These are phyloP conservation scores for Entoloma clypeatum DNA, from an alignment of 1,284 basidiomycete genomes.

Conservation along the genomic window DNA sequence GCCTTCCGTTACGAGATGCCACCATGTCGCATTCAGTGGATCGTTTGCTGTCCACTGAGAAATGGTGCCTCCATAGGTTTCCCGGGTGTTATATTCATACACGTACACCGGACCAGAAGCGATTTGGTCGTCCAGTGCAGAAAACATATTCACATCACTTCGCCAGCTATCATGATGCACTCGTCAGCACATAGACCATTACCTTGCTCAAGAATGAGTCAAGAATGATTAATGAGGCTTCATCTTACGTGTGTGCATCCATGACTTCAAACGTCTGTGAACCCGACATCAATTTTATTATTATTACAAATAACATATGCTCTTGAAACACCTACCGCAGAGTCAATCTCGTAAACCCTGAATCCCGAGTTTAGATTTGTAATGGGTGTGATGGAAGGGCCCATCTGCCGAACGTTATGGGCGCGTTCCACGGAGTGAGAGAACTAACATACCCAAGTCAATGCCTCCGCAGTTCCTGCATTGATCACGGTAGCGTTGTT, in stretches of 20 bases:
- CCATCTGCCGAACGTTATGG: conserved; percentile 40
- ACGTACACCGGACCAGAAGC: conserved; percentile 60
- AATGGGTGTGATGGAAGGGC: conserved; percentile 69
- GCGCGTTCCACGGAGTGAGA: conserved; percentile 5
- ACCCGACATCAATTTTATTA: conserved; percentile 4
- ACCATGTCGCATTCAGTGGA: conserved; percentile 81
- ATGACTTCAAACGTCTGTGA: conserved; percentile 69
- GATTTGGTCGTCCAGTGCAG: conserved; percentile 50
- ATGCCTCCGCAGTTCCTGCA: conserved; percentile 51
- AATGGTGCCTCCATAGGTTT: conserved; percentile 62
- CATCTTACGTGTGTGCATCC: conserved; percentile 66
- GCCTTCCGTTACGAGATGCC: conserved; percentile 79
- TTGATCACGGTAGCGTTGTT: conserved; percentile 67
- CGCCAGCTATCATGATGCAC: conserved; percentile 46
- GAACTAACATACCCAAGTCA: conserved; percentile 47
- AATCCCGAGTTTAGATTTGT: conserved; percentile 79
- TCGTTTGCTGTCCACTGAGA: conserved; percentile 59
- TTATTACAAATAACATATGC: background rate
- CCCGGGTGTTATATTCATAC: conserved; percentile 71
- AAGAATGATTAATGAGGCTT: conserved; percentile 1
- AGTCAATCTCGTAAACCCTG: conserved; percentile 77
- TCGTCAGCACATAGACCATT: background rate
- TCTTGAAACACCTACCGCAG: conserved; percentile 43
- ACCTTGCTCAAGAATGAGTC: background rate
- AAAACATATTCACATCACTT: conserved; percentile 56